Conservation (phyloP, 768 basidiomycete genomes). For the Mycena galopus region DNA sequence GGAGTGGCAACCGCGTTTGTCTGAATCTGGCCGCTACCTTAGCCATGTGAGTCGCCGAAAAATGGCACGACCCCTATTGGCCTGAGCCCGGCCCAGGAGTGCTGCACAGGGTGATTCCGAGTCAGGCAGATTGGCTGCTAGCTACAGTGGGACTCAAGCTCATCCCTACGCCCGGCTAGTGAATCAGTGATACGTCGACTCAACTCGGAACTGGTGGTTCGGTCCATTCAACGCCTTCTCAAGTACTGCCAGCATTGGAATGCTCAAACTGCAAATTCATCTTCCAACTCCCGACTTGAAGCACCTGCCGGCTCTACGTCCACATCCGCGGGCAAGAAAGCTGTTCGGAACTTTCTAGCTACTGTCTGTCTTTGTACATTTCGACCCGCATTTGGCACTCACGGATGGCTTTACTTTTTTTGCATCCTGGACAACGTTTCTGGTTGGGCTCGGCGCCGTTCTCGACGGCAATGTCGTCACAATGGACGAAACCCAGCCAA, state of each 20-base stretch:
- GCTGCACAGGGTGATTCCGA: not conserved
- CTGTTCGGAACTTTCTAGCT: not conserved
- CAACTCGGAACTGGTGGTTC: too few relatives aligned
- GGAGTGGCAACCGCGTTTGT: too few relatives aligned
- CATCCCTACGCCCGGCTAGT: too few relatives aligned
- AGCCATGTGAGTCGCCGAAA: not conserved
- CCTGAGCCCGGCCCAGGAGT: not conserved
- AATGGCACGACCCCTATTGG: not conserved
- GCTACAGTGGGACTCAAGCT: too few relatives aligned
- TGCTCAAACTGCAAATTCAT: not conserved
- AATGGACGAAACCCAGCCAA: not conserved
- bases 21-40: not conserved
- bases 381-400: conserved; percentile 3
- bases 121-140: not conserved
- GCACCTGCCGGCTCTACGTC: not conserved
- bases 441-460: too few relatives aligned
- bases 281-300: conserved; percentile 6
- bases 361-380: too few relatives aligned
- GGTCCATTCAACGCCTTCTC: too few relatives aligned
- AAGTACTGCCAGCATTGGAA: too few relatives aligned
- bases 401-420: not conserved
- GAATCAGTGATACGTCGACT: too few relatives aligned
- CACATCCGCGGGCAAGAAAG: not conserved
- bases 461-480: not conserved
- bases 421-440: too few relatives aligned